Base-by-base conservation (phyloP, 1,284 basidiomycete genomes). In the Takashimella tepidaria region DNA sequence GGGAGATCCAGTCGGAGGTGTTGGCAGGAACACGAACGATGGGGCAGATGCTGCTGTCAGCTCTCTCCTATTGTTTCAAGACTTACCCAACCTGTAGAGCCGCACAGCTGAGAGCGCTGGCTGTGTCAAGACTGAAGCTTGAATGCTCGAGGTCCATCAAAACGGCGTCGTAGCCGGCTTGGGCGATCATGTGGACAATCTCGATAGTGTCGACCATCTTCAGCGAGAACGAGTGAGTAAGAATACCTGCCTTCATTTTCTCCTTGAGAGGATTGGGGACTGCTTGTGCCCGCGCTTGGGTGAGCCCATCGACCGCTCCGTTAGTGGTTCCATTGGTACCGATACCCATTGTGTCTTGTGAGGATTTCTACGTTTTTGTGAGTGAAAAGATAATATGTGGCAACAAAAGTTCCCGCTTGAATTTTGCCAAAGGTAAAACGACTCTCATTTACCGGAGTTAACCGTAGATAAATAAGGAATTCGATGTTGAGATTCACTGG, bases 61-160 rank as follows among this genome's bases (percentile, higher is more conserved):
- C n/a, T 10, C 5, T 24, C n/a, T n/a, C 16, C 22, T 5, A 6
- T 11, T 44, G n/a, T 19, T 10, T 8, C 43, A 8, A 2, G 24
- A 59, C 57, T 13, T 23, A 62, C 60, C 55, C 58, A 22, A 49
- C 49, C 6, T 49, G 40, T 3, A 62, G 47, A 19, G 58, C 58
- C 3, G 58, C 45, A 16, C 37, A 42, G 12, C 46, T 40, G 10
- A 62, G 54, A 41, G 55, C 53, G 24, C 57, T 60, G 22, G 54
- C 51, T 4, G 49, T 52, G 10, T 62, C 58, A n/a, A 62, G 49
- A 4, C 56, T 51, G 25, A 62, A 55, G 12, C 41, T 31, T 23
- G 53, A 55, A 45, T 62, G 60, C 45, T 62, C 60, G 23, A 62
- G 51, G 43, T 62, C 58, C 40, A 62, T 58, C 19, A 62, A 47